Evolutionary conservation across 2,329 filamentous ascomycete species (phyloP).

Genomic region (Cordyceps cicadae): DNA sequence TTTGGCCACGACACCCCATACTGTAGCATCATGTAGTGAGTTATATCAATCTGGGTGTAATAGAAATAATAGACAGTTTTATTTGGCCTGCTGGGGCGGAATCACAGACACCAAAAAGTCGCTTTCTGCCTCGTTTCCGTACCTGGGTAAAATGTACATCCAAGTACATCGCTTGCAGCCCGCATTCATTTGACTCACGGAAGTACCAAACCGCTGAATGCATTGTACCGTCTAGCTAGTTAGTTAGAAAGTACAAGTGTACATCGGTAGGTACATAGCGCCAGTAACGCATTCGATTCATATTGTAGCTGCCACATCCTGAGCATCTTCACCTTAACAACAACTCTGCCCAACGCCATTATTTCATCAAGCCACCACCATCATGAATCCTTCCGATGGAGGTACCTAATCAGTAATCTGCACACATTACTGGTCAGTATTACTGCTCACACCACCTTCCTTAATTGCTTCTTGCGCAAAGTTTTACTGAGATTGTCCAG

Average conservation of each 20-base stretch:
- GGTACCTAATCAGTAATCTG: not conserved
- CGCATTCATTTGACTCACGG: not conserved
- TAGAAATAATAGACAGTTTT: too few species aligned
- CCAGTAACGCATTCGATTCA: too few species aligned
- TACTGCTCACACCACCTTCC: not conserved
- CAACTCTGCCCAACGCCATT: not conserved
- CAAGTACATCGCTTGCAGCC: not conserved
- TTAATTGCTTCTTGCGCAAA: not conserved
- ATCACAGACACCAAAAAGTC: too few species aligned
- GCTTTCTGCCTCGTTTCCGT: not conserved
- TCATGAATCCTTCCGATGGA: not conserved
- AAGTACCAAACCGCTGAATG: not conserved
- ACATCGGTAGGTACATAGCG: too few species aligned
- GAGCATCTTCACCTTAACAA: not conserved
- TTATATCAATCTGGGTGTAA: too few species aligned
- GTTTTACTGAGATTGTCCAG: not conserved
- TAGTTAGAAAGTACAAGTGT: not conserved
- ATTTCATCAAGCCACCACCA: not conserved
- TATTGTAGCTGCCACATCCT: not conserved
- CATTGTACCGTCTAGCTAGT: too few species aligned
- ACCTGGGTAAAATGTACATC: not conserved
- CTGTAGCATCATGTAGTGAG: too few species aligned
- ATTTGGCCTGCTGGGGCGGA: too few species aligned
- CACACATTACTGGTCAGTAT: not conserved
- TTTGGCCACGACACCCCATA: not conserved